These are phyloP conservation scores for Cryptococcus sp. DNA, from an alignment of 1,284 basidiomycete species.

Conservation along the genomic window DNA sequence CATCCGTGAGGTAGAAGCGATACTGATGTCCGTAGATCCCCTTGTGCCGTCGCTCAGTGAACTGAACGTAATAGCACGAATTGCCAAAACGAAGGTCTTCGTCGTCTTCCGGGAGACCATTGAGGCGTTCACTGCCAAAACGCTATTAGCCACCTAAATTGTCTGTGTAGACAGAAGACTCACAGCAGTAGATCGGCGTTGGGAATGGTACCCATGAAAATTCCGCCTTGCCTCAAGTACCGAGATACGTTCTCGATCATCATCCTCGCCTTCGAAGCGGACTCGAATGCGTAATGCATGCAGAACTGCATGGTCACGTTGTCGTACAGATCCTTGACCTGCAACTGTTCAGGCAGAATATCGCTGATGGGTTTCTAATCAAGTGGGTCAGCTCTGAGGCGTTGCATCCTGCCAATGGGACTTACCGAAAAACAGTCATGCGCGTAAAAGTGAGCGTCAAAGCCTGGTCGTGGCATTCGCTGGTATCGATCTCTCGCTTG, in stretches of 20 bases:
- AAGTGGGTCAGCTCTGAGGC: neutral
- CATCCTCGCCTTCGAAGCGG: constrained; percentile 74
- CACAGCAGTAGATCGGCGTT: constrained; percentile 78
- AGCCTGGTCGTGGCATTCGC: constrained; percentile 60
- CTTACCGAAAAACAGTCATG: constrained; percentile 80
- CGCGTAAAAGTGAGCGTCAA: constrained; percentile 77
- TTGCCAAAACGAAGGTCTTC: constrained; percentile 82
- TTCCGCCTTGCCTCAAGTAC: constrained; percentile 77
- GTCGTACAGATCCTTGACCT: constrained; percentile 66
- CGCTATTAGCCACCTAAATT: neutral
- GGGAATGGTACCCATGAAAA: constrained; percentile 93
- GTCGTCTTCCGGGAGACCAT: constrained; percentile 63
- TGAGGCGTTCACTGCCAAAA: constrained; percentile 63
- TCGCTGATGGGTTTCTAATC: constrained; percentile 64
- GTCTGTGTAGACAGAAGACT: constrained; percentile 43
- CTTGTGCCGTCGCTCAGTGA: constrained; percentile 66
- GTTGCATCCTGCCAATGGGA: constrained; percentile 3
- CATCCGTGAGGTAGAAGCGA: constrained; percentile 89
- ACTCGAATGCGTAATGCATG: constrained; percentile 99
- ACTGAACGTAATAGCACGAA: constrained; percentile 81
- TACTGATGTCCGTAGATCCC: constrained; percentile 87
- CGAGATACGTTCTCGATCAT: constrained; percentile 91
- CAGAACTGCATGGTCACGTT: constrained; percentile 98
- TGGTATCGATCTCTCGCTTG: constrained; percentile 76
- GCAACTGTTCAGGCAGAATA: constrained; percentile 65